These are phyloP conservation scores for Tylopilus sp. DNA, from an alignment of 768 basidiomycete species.

Conservation along the genomic window DNA sequence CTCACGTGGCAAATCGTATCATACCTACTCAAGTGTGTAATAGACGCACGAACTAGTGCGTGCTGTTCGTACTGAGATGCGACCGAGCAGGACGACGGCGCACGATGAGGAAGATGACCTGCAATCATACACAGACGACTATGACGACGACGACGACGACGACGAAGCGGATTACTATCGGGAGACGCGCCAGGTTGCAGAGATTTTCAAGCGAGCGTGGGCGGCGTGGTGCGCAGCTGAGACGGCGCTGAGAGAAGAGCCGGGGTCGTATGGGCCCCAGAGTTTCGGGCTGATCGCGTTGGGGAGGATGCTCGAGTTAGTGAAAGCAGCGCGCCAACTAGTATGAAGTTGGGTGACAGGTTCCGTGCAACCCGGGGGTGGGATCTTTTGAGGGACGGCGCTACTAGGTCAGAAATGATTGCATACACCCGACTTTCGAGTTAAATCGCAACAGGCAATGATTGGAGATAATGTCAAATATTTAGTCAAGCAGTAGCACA, in stretches of 20 bases:
- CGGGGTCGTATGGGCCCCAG: constrained; percentile 36
- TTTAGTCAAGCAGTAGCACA: too few species aligned
- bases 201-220: constrained; percentile 39
- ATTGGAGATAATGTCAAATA: too few species aligned
- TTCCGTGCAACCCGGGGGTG: neutral
- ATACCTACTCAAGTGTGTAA: constrained; percentile 5
- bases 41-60: constrained; percentile 40
- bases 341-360: neutral
- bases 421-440: too few species aligned
- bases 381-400: too few species aligned
- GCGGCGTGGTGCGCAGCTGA: constrained; percentile 43
- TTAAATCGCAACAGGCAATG: too few species aligned
- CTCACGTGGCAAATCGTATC: neutral
- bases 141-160: constrained; percentile 17
- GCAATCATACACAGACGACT: constrained; percentile 24
- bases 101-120: constrained; percentile 27
- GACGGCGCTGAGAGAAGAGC: constrained; percentile 22
- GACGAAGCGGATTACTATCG: constrained; percentile 30
- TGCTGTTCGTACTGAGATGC: constrained; percentile 35
- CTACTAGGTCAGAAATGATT: too few species aligned
- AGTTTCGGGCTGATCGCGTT: constrained; percentile 47
- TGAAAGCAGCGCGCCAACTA: constrained; percentile 25
- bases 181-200: constrained; percentile 27
- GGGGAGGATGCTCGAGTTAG: constrained; percentile 39
- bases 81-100: constrained; percentile 4